These are phyloP conservation scores for Pythium utonaiense DNA, from an alignment of 352 stramenopile genomes.

Conservation along the genomic window DNA sequence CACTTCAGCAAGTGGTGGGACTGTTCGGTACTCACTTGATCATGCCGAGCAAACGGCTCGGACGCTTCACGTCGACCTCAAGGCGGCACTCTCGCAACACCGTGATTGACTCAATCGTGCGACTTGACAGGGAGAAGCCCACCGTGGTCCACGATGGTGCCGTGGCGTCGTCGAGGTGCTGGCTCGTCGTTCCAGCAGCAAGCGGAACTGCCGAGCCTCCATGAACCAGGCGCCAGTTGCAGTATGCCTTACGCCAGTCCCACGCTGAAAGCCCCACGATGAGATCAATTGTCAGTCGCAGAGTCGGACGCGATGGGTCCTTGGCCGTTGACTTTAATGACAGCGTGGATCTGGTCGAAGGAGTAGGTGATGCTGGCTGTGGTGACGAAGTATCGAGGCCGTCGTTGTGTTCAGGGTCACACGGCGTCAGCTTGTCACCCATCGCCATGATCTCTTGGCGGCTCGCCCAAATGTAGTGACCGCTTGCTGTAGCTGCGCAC, in stretches of 20 bases:
- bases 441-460: constrained; percentile 10
- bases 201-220: neutral
- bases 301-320: neutral
- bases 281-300: constrained; percentile 5
- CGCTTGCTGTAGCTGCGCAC: constrained; percentile 2
- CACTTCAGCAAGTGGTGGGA: too few relatives aligned
- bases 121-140: neutral
- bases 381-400: neutral
- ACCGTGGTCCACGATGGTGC: constrained; percentile 9
- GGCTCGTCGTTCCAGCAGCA: constrained; percentile 7
- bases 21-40: constrained; percentile 17
- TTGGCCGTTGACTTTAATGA: neutral
- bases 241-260: constrained; percentile 22
- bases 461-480: constrained; percentile 15
- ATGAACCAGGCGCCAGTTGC: constrained; percentile 16
- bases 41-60: constrained; percentile 1
- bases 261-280: constrained; percentile 2
- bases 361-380: neutral
- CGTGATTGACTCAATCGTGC: neutral
- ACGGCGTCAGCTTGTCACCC: constrained; percentile 9
- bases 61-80: constrained; percentile 8
- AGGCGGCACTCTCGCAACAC: constrained; percentile 16
- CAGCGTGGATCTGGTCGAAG: neutral
- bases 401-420: neutral
- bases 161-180: neutral